Evolutionary conservation across 1,284 basidiomycete species (phyloP), one percentile per base, ranked within the genome.

Genomic region (Puccinia sorghi): DNA sequence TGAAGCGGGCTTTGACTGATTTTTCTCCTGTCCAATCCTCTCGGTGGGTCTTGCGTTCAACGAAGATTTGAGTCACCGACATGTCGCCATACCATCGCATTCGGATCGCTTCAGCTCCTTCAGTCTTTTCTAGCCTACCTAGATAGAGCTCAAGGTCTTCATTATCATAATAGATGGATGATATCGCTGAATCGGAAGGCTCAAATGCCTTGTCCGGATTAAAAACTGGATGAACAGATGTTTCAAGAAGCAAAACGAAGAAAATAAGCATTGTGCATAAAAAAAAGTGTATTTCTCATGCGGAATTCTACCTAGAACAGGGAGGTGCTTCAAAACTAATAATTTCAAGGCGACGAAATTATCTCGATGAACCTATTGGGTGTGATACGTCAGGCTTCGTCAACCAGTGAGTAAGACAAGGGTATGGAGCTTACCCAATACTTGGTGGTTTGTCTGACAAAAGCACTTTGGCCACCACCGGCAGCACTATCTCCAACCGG

Each of bases 21-120:
- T 98, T 99, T 86, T 99, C 96, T 46, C 96, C 96, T 0, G 97
- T 99, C 96, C 97, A 99, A 85, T 99, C 96, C 86, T 99, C 96
- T 72, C 95, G 89, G 84, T 99, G 96, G 0, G 97, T 99, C 86
- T 99, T 99, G 80, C 97, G 93, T 87, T 99, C 96, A 61, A 99
- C 94, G 83, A 97, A 99, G 81, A 99, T 95, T 90, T 93, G 83
- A 90, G 86, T 86, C 82, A 84, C 85, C 81, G 83, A 88, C 82
- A 90, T 90, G 83, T 94, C 94, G n/a, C 96, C 97, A 84, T 99
- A 99, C 97, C 96, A 99, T 54, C 96, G 89, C 81, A 99, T 86
- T 77, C 96, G 93, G 81, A 99, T 90, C 15, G 97, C 96, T 85
- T 99, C 94, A 6, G 97, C 96, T 6, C 96, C 96, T 86, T 99